These are phyloP conservation scores for Mucor mucedo DNA, from an alignment of 371 early-diverging fungal species.

Conservation along the genomic window DNA sequence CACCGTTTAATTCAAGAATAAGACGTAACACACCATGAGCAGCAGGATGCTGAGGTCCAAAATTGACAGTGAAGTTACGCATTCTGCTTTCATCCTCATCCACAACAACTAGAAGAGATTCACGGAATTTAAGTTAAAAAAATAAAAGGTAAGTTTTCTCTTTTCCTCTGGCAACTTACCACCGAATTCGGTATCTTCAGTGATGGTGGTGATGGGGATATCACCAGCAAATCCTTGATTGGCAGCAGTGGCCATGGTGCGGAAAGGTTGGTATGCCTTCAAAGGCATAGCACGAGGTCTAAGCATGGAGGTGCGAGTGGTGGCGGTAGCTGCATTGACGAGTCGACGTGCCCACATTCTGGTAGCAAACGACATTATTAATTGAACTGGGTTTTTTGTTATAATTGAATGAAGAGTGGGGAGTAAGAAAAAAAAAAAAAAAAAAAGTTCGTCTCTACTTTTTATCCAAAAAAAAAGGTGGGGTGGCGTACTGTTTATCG, in stretches of 20 bases:
- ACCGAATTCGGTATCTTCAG: constrained; percentile 48
- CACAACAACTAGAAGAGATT: constrained; percentile 31
- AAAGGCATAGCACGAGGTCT: constrained; percentile 26
- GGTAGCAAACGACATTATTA: constrained; percentile 51
- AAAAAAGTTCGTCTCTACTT: constrained; percentile 1
- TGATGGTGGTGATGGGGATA: constrained; percentile 45
- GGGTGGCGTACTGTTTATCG: not conserved
- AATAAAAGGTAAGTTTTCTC: not conserved
- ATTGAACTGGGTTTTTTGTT: constrained; percentile 5
- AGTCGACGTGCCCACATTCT: constrained; percentile 55
- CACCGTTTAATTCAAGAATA: constrained; percentile 94
- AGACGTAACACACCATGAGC: constrained; percentile 99
- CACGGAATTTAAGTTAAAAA: not conserved
- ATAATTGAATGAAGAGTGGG: constrained; percentile 20
- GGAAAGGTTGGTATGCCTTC: constrained; percentile 36
- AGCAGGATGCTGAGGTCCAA: constrained; percentile 99
- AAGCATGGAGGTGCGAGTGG: constrained; percentile 30
- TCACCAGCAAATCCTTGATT: constrained; percentile 28
- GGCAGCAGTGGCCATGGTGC: constrained; percentile 48
- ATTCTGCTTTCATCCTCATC: constrained; percentile 64
- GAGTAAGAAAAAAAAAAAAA: constrained; percentile 10
- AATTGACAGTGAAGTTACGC: constrained; percentile 92
- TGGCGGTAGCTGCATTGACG: constrained; percentile 35
- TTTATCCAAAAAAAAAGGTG: not conserved
- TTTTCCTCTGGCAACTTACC: constrained; percentile 30